Base-by-base conservation (phyloP, 2,329 filamentous ascomycete genomes). In the Dactylellina haptotyla region DNA sequence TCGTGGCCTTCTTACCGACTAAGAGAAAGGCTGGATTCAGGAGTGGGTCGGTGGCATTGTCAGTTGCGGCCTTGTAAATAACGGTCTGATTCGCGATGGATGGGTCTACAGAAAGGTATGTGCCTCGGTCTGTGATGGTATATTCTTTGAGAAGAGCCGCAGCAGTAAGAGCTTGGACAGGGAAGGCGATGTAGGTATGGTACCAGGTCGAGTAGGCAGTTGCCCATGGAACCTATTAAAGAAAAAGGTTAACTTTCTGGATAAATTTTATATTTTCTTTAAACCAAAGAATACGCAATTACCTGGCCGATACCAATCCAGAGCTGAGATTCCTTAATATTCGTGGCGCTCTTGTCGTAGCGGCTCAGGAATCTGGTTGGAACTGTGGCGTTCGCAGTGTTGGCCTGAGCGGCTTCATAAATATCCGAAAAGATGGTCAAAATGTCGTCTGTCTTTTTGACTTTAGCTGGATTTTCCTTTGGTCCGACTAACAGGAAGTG, bases 331-430 rank as follows among this genome's bases (percentile, higher is more conserved):
- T 84, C 84, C 67, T 84, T 84, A 54, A 84, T 83, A 69, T 84
- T 84, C 2, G 82, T 84, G 0, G 83, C 83, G 1, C 82, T 84
- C 76, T 84, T 84, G 72, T 84, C 83, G 54, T 80, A 85, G 0
- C 83, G 80, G 28, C 78, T 81, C 9, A 84, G 76, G 58, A 84
- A 84, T 12, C 82, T 61, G 1, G 70, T 74, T 20, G 63, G 80
- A 1, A 83, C 80, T 0, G 80, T 79, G 0, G 79, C 77, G 1
- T 78, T 75, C 0, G 80, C 81, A 0, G 71, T 75, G 2, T 77
- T 78, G 1, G 77, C 79, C 34, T 82, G 79, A 0, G 81, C 81
- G 2, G 80, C 79, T 72, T 20, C 79, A 43, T 54, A 79, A 4
- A 84, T 76, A 10, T 75, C 77, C 4, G 79, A 78, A 57, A 82